phyloP scores from a whole-genome alignment of 352 stramenopile genomes.

The Phytophthora ohioensis region DNA sequence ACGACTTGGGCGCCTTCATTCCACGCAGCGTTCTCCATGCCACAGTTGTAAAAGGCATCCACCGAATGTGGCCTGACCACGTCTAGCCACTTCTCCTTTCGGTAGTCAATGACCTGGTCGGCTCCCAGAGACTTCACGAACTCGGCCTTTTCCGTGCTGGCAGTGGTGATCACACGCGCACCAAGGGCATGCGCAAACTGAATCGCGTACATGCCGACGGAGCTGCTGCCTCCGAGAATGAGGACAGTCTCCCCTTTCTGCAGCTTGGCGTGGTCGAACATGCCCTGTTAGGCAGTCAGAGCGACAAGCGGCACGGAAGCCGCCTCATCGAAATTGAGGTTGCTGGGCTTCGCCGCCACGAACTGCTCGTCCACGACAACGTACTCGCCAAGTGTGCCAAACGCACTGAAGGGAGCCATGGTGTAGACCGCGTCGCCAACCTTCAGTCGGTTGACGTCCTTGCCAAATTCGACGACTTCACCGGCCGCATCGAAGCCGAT shows the following conservation, averaged over 20 bases:
- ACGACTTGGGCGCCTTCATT: constrained; percentile 19
- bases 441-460: constrained; percentile 45
- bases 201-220: constrained; percentile 60
- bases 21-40: constrained; percentile 30
- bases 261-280: constrained; percentile 40
- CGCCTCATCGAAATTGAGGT: constrained; percentile 52
- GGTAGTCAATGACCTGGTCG: constrained; percentile 47
- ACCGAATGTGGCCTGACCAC: constrained; percentile 36
- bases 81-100: constrained; percentile 38
- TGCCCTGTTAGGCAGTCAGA: constrained; percentile 60
- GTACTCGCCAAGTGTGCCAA: constrained; percentile 34
- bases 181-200: constrained; percentile 57
- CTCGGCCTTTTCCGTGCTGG: constrained; percentile 36
- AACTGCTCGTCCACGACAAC: constrained; percentile 15
- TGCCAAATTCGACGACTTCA: constrained; percentile 28
- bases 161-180: constrained; percentile 37
- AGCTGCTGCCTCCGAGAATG: constrained; percentile 62
- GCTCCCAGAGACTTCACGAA: constrained; percentile 37
- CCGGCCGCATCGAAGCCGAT: constrained; percentile 72
- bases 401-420: constrained; percentile 32
- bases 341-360: constrained; percentile 54
- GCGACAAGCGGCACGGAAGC: constrained; percentile 54
- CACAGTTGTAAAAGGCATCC: constrained; percentile 46
- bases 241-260: constrained; percentile 43
- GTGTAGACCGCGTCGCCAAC: constrained; percentile 72